Evolutionary conservation across 768 basidiomycete genomes (phyloP), one percentile per base, ranked within the genome.

Genomic region (Phlebiopsis flavidoalba): DNA sequence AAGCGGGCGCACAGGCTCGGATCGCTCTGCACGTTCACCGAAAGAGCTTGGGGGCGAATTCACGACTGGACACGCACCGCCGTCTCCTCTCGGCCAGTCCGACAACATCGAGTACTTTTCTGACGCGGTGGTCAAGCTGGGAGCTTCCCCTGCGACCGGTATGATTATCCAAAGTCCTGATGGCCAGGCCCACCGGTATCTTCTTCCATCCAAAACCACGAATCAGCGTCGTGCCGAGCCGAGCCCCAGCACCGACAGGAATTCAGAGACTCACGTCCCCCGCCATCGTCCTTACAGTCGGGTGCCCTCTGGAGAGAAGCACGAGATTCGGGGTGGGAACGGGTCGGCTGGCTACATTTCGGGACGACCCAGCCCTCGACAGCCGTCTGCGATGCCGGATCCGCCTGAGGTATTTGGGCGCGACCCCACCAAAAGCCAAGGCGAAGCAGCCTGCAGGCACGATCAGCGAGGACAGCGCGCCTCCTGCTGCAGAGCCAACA

Each of bases 161-260:
- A 80, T 96, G 7, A 82, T 98, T 54, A 89, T 98, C 40, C 91
- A 95, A 65, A 92, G 88, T 68, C 93, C 94, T 1, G 94, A 96
- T 71, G 96, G 96, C 0, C 87, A 93, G n/a, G 65, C 91, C 93
- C 2, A 83, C 92, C n/a, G 96, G 95, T 11, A 95, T 99, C 60
- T 92, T 95, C 76, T 99, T 98, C 74, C 90, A 95, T 63, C 96
- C 95, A 1, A 79, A 82, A 33, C 75, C 72, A 63, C 43, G 60
- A 35, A 47, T 40, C 10, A 43, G 53, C 64, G 15, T 36, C 14
- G 33, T 47, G 12, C 56, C 60, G 14, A 64, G 12, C 56, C 60
- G 14, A 64, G 57, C 55, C 63, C 67, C 5, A 50, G 37, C 8
- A 79, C 80, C 74, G 85, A 86, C 59, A 64, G 80, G 22, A 79